Base-by-base conservation (phyloP, 2,329 filamentous ascomycete species). In the Verticillium longisporum region DNA sequence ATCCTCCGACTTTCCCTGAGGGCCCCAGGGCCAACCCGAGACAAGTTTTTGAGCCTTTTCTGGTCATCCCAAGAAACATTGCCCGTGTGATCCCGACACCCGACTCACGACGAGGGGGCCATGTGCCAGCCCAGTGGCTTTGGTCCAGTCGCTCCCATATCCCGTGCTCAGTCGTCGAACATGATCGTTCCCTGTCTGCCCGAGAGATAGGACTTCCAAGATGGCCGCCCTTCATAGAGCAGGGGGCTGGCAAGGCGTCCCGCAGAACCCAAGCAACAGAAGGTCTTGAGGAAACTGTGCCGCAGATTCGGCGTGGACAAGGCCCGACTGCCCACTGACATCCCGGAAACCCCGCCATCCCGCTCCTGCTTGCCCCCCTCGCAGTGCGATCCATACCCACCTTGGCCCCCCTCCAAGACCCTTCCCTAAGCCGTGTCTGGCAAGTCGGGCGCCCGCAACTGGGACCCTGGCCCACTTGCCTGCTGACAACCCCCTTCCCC, bases 31-130 rank as follows among this genome's bases (percentile, higher is more conserved):
- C 26, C 56, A 50, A 38, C n/a, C 56, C 45, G 56, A 58, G 56
- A 58, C 56, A 58, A 50, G 41, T 58, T 18, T 50, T 41, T 33
- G 21, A 58, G 56, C 56, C 56, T 58, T 58, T 50, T 50, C 45
- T 50, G n/a, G 45, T 21, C n/a, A 50, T 15, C 45, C n/a, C 18
- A 50, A 50, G 45, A 13, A 21, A 50, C 45, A 58, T 58, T 36
- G 37, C 32, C 32, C 56, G 37, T 58, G 56, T 58, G 56, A 58
- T 58, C 56, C 56, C 26, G 37, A 41, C 56, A 45, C 38, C 21
- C 7, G 26, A 32, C 56, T 10, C 10, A 33, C 4, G 15, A 6
- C 37, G n/a, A 32, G n/a, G 56, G 14, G 56, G 14, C 56, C 56
- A 58, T 58, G 56, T 58, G 56, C 56, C 21, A 37, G 14, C 14